Evolutionary conservation across 495 filamentous ascomycete species (phyloP), one percentile per base, ranked within the genome.

Genomic region (Lichina pygmaea): DNA sequence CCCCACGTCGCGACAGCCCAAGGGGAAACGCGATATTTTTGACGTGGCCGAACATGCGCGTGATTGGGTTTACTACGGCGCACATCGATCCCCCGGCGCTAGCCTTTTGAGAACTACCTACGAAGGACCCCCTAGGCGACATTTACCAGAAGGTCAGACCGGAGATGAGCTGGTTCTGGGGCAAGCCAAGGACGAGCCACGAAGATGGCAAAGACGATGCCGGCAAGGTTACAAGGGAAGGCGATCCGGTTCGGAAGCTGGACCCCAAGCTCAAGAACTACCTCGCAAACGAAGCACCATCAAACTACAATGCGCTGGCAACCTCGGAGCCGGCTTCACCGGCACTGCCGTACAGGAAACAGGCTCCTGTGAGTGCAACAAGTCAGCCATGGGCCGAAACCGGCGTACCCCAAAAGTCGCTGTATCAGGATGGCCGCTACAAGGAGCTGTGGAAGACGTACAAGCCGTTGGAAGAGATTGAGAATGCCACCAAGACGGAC

Each of bases 401-500:
- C 32, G 33, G 44, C 34, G 60, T 62, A 9, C 73, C 75, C 7
- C 48, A 60, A 38, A 61, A 70, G 48, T 77, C 75, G 6, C 64
- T 75, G 16, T 79, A 60, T 56, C 70, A 62, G 51, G 89, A 94
- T 60, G 85, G 84, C 49, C 80, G 89, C 48, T 95, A 94, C 58
- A 83, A 85, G 42, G 70, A 93, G 63, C 67, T 97, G 33, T 97
- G 89, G 89, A 78, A 76, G 57, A 79, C 70, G 41, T 94, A 97
- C 68, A 65, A 68, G 44, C 71, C 86, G 1, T 71, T 72, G 8
- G 50, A 58, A 3, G 64, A 71, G 24, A 59, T 83, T 43, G 75
- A 91, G 48, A 62, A 64, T 24, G 65, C 70, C 34, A 58, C 55
- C 32, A 78, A 78, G 54, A 73, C 72, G 33, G 73, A 86, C 40